Evolutionary conservation across 2,329 filamentous ascomycete genomes (phyloP).

Genomic region (Aspergillus clavatus): DNA sequence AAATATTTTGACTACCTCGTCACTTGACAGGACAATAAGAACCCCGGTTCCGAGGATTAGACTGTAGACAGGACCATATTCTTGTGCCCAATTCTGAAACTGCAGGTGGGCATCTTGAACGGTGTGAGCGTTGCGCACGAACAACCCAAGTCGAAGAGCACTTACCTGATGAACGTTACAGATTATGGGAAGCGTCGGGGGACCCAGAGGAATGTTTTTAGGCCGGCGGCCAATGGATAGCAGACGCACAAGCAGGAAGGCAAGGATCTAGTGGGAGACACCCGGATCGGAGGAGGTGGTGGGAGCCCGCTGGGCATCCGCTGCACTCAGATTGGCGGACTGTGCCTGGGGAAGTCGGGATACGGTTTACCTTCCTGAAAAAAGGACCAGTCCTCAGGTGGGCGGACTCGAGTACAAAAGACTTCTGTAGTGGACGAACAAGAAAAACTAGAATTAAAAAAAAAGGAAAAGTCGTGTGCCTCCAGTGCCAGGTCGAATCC

Average conservation of each 20-base stretch:
- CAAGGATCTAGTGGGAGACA: background rate
- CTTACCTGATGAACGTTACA: conserved; percentile 46
- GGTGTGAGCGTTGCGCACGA: background rate
- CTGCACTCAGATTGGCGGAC: too few relatives aligned
- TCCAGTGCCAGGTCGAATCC: too few relatives aligned
- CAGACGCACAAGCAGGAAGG: background rate
- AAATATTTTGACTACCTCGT: conserved; percentile 47
- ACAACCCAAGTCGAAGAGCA: background rate
- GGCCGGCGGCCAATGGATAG: conserved; percentile 24
- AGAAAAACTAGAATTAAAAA: too few relatives aligned
- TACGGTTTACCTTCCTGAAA: too few relatives aligned
- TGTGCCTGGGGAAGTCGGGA: too few relatives aligned
- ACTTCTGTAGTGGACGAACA: too few relatives aligned
- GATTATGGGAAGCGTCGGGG: conserved; percentile 48
- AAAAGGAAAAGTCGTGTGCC: too few relatives aligned
- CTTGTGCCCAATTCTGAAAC: conserved; percentile 50
- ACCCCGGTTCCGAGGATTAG: conserved; percentile 48
- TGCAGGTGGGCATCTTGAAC: conserved; percentile 39
- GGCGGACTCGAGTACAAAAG: too few relatives aligned
- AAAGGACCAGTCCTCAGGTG: too few relatives aligned
- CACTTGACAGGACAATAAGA: conserved; percentile 46
- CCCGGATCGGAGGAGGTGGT: conserved; percentile 1
- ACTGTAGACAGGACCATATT: conserved; percentile 51
- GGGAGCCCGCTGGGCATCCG: too few relatives aligned
- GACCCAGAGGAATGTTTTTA: conserved; percentile 45